Percentiles rank a stretch among this genome's conserved stretches.
These are phyloP conservation scores for Bryoglossum gracile DNA, from an alignment of 495 filamentous ascomycete genomes.

Conservation along the genomic window DNA sequence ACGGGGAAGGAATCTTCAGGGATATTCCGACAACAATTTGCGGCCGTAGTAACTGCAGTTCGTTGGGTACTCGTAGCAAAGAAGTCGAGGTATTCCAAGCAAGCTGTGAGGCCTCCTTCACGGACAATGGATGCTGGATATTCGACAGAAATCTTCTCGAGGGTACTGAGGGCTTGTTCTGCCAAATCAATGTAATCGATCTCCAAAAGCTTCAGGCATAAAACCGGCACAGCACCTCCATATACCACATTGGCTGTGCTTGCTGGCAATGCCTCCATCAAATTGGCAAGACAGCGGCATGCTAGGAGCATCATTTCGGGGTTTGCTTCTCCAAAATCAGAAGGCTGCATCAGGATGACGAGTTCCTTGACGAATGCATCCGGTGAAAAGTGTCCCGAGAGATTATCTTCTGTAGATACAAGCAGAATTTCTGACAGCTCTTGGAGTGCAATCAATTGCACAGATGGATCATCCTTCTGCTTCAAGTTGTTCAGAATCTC, in stretches of 20 bases:
- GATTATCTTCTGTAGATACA: slow-evolving; percentile 91
- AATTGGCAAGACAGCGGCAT: slow-evolving; percentile 90
- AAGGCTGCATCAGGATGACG: slow-evolving; percentile 85
- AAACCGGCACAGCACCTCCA: slow-evolving; percentile 85
- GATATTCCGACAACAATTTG: slow-evolving; percentile 96
- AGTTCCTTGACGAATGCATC: slow-evolving; percentile 95
- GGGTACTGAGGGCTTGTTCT: slow-evolving; percentile 91
- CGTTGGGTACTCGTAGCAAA: slow-evolving; percentile 96
- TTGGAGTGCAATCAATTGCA: slow-evolving; percentile 87
- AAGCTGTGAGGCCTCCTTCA: slow-evolving; percentile 90
- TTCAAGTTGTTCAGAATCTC: slow-evolving; percentile 78
- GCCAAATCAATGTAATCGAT: slow-evolving; percentile 96
- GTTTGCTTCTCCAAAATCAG: slow-evolving; percentile 79
- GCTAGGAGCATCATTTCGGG: slow-evolving; percentile 97
- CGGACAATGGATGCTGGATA: slow-evolving; percentile 94
- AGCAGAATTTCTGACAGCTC: slow-evolving; percentile 90
- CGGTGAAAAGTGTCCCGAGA: slow-evolving; percentile 91
- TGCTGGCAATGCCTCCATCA: slow-evolving; percentile 94
- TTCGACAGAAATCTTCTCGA: slow-evolving; percentile 96
- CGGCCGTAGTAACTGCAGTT: slow-evolving; percentile 92
- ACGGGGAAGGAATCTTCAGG: slow-evolving; percentile 86
- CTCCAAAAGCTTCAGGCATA: slow-evolving; percentile 90
- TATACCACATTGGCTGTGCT: slow-evolving; percentile 95
- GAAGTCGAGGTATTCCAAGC: slow-evolving; percentile 91
- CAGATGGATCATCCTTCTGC: slow-evolving; percentile 78